Percentiles rank a stretch among this genome's conserved stretches.
Evolutionary conservation across 371 early-diverging fungal species (phyloP).

Genomic region (Rhizomucor miehei): DNA sequence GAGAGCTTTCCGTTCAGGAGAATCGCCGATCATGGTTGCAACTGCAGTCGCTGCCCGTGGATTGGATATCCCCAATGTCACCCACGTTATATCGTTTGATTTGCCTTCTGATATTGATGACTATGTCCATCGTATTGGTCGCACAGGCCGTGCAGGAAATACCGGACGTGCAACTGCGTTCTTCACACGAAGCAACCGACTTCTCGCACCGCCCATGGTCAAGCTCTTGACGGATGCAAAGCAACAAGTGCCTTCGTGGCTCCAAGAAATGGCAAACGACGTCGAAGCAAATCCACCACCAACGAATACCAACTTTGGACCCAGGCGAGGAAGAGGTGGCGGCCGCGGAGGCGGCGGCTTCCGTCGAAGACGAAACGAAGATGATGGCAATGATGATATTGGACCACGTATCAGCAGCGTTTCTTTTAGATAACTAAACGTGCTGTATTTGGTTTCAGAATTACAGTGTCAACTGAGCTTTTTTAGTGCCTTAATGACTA

Average conservation of each 20-base stretch:
- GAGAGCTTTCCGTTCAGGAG: constrained; percentile 84
- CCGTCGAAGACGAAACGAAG: constrained; percentile 8
- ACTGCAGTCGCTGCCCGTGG: constrained; percentile 99
- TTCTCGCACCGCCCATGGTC: constrained; percentile 69
- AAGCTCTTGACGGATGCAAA: constrained; percentile 73
- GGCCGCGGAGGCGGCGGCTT: constrained; percentile 4
- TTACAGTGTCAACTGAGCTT: no score
- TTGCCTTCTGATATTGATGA: constrained; percentile 93
- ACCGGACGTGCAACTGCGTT: constrained; percentile 95
- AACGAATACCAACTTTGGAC: constrained; percentile 24
- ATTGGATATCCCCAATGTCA: constrained; percentile 89
- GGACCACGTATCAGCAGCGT: constrained; percentile 15
- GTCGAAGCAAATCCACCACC: constrained; percentile 9
- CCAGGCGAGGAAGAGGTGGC: constrained; percentile 37
- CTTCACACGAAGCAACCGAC: constrained; percentile 89
- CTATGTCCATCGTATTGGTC: constrained; percentile 98
- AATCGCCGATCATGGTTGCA: constrained; percentile 93
- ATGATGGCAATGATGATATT: constrained; percentile 9
- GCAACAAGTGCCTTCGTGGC: constrained; percentile 61
- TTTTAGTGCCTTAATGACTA: no score
- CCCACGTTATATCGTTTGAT: constrained; percentile 94
- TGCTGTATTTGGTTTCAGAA: no score
- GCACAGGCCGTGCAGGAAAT: constrained; percentile 93
- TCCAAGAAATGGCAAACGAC: constrained; percentile 39
- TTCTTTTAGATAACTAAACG: neutral